A percentile compares a stretch with the other conserved stretches of the same genome.
Evolutionary conservation across 352 stramenopile species (phyloP).

Genomic region (Pseudoperonospora humuli): DNA sequence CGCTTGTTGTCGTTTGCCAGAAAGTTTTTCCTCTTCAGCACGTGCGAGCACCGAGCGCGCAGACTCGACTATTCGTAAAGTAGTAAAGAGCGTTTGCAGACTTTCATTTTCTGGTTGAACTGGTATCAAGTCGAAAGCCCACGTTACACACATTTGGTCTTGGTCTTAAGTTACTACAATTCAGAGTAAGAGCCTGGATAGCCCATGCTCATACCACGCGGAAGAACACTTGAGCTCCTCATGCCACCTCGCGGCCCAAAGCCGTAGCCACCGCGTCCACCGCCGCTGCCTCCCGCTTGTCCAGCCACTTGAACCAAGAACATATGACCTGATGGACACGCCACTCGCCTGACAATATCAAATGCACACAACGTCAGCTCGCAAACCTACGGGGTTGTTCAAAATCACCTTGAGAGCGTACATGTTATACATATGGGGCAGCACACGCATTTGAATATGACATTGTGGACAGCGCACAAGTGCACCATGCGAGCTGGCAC

Average conservation of each 20-base stretch:
- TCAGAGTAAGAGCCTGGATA: conserved; percentile 55
- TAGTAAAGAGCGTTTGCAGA: conserved; percentile 9
- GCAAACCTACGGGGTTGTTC: not conserved
- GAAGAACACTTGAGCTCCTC: conserved; percentile 13
- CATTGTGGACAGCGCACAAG: conserved; percentile 79
- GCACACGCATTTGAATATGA: conserved; percentile 82
- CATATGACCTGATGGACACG: conserved; percentile 78
- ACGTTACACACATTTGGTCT: conserved; percentile 9
- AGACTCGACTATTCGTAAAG: conserved; percentile 2
- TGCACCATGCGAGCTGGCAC: conserved; percentile 71
- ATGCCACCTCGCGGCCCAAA: conserved; percentile 20
- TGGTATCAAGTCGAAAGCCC: conserved; percentile 7
- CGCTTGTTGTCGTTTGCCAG: conserved; percentile 7
- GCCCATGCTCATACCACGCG: conserved; percentile 36
- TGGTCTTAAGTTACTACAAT: conserved; percentile 33
- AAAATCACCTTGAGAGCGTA: conserved; percentile 25
- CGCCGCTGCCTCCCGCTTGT: conserved; percentile 18
- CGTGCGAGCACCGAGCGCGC: conserved; percentile 2
- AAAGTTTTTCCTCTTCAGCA: conserved; percentile 10
- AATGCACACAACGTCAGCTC: conserved; percentile 4
- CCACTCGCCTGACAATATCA: conserved; percentile 44
- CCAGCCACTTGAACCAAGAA: conserved; percentile 76
- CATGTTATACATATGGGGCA: conserved; percentile 88
- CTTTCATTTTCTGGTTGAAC: conserved; percentile 7
- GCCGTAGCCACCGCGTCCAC: conserved; percentile 16